Percentiles rank a stretch among this genome's conserved stretches.
Evolutionary conservation across 306 rosid genomes (phyloP).

Genomic region (Canavalia ensiformis): DNA sequence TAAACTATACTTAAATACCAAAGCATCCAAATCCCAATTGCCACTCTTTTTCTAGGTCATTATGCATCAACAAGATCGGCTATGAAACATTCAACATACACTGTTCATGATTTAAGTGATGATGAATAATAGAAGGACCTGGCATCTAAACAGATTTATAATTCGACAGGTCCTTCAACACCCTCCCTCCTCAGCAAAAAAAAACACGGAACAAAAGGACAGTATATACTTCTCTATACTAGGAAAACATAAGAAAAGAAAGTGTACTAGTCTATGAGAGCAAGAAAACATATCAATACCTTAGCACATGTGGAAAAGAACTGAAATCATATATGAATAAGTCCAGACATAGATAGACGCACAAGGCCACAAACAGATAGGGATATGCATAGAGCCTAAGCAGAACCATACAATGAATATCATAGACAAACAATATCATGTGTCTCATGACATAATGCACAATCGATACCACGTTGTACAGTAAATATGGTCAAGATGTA

Average conservation of each 20-base stretch:
- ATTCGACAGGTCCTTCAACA: too few species aligned
- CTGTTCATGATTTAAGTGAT: not conserved
- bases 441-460: slow-evolving; percentile 1
- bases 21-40: not conserved
- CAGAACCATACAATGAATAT: slow-evolving; percentile 15
- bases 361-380: not conserved
- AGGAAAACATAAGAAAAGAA: not conserved
- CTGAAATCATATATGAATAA: slow-evolving; percentile 8
- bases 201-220: not conserved
- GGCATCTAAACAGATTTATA: not conserved
- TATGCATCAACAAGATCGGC: not conserved
- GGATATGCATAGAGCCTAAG: slow-evolving; percentile 23
- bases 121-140: not conserved
- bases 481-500: slow-evolving; percentile 4
- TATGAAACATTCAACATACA: not conserved
- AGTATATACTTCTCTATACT: not conserved
- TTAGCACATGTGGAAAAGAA: not conserved
- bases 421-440: not conserved
- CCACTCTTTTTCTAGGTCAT: slow-evolving; percentile 4
- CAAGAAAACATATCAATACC: slow-evolving; percentile 7
- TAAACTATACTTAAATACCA: not conserved
- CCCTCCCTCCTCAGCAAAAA: not conserved
- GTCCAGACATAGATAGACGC: not conserved
- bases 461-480: not conserved
- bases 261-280: not conserved